Evolutionary conservation across 192 early-diverging fungal species (phyloP).

Genomic region (Radiomyces spectabilis): DNA sequence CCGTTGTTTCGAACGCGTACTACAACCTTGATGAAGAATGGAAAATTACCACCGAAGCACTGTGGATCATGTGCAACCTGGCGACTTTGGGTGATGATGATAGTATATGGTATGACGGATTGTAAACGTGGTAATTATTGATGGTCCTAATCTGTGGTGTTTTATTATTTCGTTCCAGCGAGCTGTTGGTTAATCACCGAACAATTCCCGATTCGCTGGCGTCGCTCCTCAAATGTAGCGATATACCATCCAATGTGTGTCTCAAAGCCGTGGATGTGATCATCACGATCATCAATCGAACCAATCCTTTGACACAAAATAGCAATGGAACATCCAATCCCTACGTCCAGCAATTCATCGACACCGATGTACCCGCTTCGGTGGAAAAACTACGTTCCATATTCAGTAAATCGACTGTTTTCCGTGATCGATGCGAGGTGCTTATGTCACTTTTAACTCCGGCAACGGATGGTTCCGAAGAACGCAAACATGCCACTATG

Average conservation of each 20-base stretch:
- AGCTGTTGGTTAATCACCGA: conserved; percentile 13
- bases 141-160: neutral
- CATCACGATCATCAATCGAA: conserved; percentile 19
- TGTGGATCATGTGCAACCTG: conserved; percentile 23
- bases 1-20: neutral
- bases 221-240: conserved; percentile 1
- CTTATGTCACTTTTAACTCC: no score
- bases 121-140: neutral
- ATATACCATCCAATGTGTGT: neutral
- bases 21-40: conserved; percentile 20
- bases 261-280: conserved; percentile 19
- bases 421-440: no score
- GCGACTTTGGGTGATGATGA: conserved; percentile 13
- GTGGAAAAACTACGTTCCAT: no score
- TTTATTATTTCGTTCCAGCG: neutral
- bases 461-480: no score
- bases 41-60: conserved; percentile 24
- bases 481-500: no score
- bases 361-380: neutral
- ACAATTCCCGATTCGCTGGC: conserved; percentile 1
- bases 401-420: neutral
- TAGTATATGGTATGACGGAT: conserved; percentile 15
- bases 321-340: neutral
- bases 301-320: conserved; percentile 5
- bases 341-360: neutral